These are phyloP conservation scores for Russula compacta DNA, from an alignment of 768 basidiomycete genomes.

Conservation along the genomic window DNA sequence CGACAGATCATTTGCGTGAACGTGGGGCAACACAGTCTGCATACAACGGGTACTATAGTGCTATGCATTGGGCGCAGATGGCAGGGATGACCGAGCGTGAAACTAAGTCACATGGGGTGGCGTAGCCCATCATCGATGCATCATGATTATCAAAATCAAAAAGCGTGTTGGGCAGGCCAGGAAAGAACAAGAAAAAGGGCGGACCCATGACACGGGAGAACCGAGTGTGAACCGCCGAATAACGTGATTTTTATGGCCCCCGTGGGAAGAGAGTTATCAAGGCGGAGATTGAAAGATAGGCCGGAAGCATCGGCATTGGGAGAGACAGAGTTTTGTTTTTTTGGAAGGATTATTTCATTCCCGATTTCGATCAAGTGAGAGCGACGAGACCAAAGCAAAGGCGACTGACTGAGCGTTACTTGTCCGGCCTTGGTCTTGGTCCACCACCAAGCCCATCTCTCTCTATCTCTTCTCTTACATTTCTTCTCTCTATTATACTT, in stretches of 20 bases:
- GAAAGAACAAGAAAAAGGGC: background rate
- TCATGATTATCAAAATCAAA: background rate
- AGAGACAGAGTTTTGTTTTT: background rate
- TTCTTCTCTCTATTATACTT: conserved; percentile 15
- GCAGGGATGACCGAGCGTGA: background rate
- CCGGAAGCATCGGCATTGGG: conserved; percentile 1
- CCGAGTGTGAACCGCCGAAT: background rate
- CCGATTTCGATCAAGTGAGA: conserved; percentile 6
- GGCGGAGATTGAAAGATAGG: conserved; percentile 5
- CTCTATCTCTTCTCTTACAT: conserved; percentile 6
- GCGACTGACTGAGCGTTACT: background rate
- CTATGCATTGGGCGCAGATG: background rate
- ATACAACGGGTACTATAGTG: no score
- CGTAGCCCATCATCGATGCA: background rate
- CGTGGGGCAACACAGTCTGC: no score
- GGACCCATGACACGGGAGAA: background rate
- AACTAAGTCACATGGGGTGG: background rate
- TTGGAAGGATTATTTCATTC: background rate
- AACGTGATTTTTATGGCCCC: no score
- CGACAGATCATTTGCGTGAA: background rate
- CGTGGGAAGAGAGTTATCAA: background rate
- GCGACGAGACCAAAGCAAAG: background rate
- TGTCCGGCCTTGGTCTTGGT: conserved; percentile 4
- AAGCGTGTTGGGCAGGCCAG: background rate
- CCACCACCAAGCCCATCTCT: conserved; percentile 8